Evolutionary conservation across 2,329 filamentous ascomycete genomes (phyloP).

Genomic region (Penicillium capsulatum): DNA sequence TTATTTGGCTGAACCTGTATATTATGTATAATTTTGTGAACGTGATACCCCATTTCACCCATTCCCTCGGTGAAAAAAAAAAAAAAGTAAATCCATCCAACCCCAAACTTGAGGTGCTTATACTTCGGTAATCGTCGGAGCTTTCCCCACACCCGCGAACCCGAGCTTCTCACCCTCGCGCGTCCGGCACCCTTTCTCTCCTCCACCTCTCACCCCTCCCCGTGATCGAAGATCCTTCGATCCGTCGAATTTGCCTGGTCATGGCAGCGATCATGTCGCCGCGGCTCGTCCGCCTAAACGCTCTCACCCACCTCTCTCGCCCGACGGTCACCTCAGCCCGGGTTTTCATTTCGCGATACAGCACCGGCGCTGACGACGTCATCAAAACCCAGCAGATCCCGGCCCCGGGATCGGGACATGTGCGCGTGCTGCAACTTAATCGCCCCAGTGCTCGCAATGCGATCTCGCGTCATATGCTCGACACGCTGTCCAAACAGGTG

Average conservation of each 20-base stretch:
- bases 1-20: constrained; percentile 21
- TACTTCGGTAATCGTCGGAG: constrained; percentile 22
- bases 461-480: constrained; percentile 73
- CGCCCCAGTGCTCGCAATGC: constrained; percentile 82
- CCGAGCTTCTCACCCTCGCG: background rate
- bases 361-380: constrained; percentile 33
- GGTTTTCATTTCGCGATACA: constrained; percentile 33
- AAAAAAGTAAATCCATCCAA: no score
- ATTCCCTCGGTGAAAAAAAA: no score
- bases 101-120: background rate
- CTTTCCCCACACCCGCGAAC: constrained; percentile 24
- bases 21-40: constrained; percentile 16
- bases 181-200: background rate
- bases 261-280: constrained; percentile 31
- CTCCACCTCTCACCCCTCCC: background rate
- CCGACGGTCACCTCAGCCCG: constrained; percentile 21
- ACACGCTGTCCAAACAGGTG: constrained; percentile 67
- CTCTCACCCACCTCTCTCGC: constrained; percentile 16
- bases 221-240: constrained; percentile 7
- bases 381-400: constrained; percentile 71
- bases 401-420: constrained; percentile 74
- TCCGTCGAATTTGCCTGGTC: background rate
- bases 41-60: no score
- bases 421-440: constrained; percentile 84
- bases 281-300: constrained; percentile 27